Percentiles rank a stretch among this genome's conserved stretches.
Conservation (phyloP, 176 grass and related monocot genomes). For the Zizania latifolia region DNA sequence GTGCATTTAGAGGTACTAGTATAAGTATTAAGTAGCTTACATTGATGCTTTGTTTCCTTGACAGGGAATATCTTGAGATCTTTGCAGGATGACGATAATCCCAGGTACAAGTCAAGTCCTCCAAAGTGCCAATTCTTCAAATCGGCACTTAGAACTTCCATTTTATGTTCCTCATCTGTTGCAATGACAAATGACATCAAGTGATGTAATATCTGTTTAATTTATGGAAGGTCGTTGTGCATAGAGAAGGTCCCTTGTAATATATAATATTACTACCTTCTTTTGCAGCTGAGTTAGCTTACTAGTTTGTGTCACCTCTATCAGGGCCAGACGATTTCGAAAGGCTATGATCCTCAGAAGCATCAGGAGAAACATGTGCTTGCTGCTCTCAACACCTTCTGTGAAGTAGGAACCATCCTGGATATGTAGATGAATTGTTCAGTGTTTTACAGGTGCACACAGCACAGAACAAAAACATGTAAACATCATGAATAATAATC, state of each 20-base stretch:
- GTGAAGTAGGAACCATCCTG: background rate
- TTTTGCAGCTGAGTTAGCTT: background rate
- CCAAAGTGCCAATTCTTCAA: background rate
- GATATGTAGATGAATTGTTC: background rate
- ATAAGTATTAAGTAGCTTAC: background rate
- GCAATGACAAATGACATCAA: background rate
- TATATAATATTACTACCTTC: background rate
- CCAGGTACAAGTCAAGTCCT: background rate
- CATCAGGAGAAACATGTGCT: background rate
- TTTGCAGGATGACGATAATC: background rate
- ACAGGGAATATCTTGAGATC: background rate
- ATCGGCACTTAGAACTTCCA: slow-evolving; percentile 1
- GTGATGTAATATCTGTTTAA: background rate
- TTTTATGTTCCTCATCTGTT: background rate
- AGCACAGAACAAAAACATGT: background rate
- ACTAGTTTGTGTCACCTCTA: background rate
- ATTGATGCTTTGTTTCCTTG: background rate
- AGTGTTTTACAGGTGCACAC: background rate
- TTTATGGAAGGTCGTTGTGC: background rate
- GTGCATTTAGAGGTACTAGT: background rate
- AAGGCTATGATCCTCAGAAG: background rate
- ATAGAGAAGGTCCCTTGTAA: background rate
- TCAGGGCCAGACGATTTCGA: background rate
- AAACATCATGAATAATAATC: background rate
- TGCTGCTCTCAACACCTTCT: background rate